Percentiles rank a stretch among this genome's conserved stretches.
Conservation (phyloP, 1,284 basidiomycete genomes). For the Phaffia rhodozyma region DNA sequence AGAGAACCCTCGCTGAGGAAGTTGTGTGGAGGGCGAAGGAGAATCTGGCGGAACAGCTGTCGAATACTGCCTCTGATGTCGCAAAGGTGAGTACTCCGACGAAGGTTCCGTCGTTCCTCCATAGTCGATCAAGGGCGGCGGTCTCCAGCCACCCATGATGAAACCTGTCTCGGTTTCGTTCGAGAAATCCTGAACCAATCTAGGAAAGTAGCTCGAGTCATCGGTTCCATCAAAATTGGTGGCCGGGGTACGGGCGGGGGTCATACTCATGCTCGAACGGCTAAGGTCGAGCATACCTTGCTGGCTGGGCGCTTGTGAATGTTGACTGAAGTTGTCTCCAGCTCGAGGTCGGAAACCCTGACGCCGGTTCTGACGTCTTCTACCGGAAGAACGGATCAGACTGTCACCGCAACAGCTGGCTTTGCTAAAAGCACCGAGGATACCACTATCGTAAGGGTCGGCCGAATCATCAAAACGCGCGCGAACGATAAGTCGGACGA, state of each 20-base stretch:
- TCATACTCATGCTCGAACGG: neutral
- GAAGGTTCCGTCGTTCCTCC: neutral
- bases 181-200: neutral
- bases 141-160: constrained; percentile 17
- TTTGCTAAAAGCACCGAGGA: constrained; percentile 55
- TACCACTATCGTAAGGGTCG: constrained; percentile 65
- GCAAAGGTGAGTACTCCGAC: neutral
- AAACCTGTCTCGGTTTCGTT: constrained; percentile 4
- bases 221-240: neutral
- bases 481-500: constrained; percentile 62
- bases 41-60: neutral
- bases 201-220: neutral
- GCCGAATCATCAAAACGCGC: constrained; percentile 75
- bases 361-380: constrained; percentile 33
- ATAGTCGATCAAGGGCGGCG: neutral
- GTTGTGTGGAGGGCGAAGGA: constrained; percentile 4
- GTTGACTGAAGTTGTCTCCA: constrained; percentile 17
- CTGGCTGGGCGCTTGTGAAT: constrained; percentile 31
- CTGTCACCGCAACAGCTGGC: constrained; percentile 47
- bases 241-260: neutral
- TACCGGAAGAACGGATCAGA: constrained; percentile 56
- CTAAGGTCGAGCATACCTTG: constrained; percentile 35
- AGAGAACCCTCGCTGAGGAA: constrained; percentile 28
- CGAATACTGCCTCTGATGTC: neutral
- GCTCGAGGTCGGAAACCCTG: neutral